Percentiles rank a stretch among this genome's conserved stretches.
These are phyloP conservation scores for Chaetomidium leptoderma DNA, from an alignment of 495 filamentous ascomycete species.

Conservation along the genomic window DNA sequence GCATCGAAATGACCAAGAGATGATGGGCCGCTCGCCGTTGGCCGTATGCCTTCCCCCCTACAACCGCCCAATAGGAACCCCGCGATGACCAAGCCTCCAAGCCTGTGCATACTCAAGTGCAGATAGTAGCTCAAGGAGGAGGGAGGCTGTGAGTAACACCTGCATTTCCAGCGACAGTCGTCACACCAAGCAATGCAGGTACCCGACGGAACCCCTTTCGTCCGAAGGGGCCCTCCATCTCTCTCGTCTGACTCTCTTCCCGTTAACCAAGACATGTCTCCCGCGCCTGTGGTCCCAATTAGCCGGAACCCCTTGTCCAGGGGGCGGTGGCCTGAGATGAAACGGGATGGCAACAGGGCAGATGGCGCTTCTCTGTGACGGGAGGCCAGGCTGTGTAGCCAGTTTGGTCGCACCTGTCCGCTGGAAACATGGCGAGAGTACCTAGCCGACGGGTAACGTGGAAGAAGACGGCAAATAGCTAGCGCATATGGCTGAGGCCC, in stretches of 20 bases:
- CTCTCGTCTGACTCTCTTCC: too few species aligned
- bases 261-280: background rate
- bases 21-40: too few species aligned
- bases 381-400: background rate
- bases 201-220: background rate
- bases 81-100: too few species aligned
- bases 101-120: too few species aligned
- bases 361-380: background rate
- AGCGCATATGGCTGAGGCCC: too few species aligned
- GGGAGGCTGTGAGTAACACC: too few species aligned
- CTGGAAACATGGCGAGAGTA: background rate
- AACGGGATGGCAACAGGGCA: background rate
- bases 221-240: background rate
- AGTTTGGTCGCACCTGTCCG: background rate
- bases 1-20: too few species aligned
- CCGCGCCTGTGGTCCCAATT: background rate
- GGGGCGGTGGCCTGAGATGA: background rate
- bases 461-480: too few species aligned
- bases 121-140: too few species aligned
- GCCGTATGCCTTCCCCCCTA: too few species aligned
- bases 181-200: background rate
- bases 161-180: too few species aligned
- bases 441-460: background rate
- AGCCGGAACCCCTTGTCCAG: background rate
- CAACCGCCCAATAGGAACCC: too few species aligned